Evolutionary conservation across 192 early-diverging fungal species (phyloP).

Genomic region (Coemansia sp.): DNA sequence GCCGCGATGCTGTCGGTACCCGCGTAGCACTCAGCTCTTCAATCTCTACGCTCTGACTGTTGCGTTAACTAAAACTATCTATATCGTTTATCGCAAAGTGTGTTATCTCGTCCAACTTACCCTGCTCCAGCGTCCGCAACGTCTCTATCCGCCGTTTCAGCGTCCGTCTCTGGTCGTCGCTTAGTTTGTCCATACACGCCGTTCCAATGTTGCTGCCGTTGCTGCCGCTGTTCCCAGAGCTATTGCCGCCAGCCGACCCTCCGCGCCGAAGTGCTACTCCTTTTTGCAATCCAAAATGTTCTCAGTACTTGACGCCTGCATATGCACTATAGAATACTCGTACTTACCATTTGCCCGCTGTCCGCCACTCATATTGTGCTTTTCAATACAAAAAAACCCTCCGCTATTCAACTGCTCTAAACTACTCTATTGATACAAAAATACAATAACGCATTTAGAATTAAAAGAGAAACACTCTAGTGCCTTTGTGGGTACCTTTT

Average conservation of each 20-base stretch:
- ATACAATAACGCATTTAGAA: not conserved
- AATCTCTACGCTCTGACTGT: constrained; percentile 23
- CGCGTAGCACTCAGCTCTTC: constrained; percentile 31
- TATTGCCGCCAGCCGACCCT: constrained; percentile 15
- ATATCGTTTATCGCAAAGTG: not conserved
- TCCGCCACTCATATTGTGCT: not conserved
- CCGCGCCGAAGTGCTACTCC: constrained; percentile 34
- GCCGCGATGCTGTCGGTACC: constrained; percentile 16
- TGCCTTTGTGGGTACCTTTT: too few relatives aligned
- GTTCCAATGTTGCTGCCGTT: constrained; percentile 7
- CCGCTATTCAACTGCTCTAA: not conserved
- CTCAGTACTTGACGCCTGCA: not conserved
- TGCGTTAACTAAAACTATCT: not conserved
- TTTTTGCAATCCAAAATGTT: not conserved
- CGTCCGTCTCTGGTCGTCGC: constrained; percentile 45
- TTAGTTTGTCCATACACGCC: constrained; percentile 26
- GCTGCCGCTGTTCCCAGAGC: constrained; percentile 9
- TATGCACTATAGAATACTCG: not conserved
- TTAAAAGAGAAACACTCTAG: too few relatives aligned
- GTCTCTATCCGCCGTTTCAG: constrained; percentile 49
- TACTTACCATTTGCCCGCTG: constrained; percentile 41
- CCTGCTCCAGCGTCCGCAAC: constrained; percentile 37
- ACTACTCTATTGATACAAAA: not conserved
- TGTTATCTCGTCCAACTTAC: constrained; percentile 12
- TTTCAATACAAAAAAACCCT: not conserved